Percentiles rank a stretch among this genome's conserved stretches.
These are phyloP conservation scores for Annulohypoxylon bovei DNA, from an alignment of 495 filamentous ascomycete genomes.

Conservation along the genomic window DNA sequence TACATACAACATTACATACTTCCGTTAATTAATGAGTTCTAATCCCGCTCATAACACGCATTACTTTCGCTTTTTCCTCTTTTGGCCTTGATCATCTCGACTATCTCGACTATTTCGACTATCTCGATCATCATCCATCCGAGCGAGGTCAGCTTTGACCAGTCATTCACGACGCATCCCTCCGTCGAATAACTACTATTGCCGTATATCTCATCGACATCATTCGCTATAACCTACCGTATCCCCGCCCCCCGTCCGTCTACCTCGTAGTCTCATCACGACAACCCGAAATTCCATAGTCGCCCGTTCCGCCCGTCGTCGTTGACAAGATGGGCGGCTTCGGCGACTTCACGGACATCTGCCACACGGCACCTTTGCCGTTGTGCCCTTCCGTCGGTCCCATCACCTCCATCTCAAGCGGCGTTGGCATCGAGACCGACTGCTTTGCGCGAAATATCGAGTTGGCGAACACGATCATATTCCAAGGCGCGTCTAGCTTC, in stretches of 20 bases:
- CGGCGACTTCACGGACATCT: constrained; percentile 88
- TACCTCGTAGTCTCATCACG: background rate
- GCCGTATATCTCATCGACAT: background rate
- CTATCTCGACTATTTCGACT: background rate
- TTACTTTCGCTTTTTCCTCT: constrained; percentile 20
- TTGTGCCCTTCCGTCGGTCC: constrained; percentile 84
- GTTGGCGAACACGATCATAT: constrained; percentile 97
- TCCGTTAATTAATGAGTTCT: constrained; percentile 31
- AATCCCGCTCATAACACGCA: constrained; percentile 7
- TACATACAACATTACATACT: constrained; percentile 9
- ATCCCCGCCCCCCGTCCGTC: background rate
- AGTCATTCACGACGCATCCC: background rate
- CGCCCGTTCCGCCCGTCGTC: constrained; percentile 17
- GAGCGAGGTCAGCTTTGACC: constrained; percentile 3
- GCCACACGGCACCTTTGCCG: constrained; percentile 83
- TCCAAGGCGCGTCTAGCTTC: constrained; percentile 89
- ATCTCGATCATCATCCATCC: background rate
- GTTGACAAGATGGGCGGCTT: constrained; percentile 74
- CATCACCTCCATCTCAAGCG: constrained; percentile 68
- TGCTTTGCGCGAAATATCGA: constrained; percentile 97
- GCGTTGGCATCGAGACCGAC: constrained; percentile 82
- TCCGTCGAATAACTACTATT: constrained; percentile 14
- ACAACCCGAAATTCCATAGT: background rate
- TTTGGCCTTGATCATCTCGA: background rate
- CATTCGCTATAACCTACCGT: constrained; percentile 25